Evolutionary conservation across 345 rosid genomes (phyloP).

Genomic region (Salix caprea): DNA sequence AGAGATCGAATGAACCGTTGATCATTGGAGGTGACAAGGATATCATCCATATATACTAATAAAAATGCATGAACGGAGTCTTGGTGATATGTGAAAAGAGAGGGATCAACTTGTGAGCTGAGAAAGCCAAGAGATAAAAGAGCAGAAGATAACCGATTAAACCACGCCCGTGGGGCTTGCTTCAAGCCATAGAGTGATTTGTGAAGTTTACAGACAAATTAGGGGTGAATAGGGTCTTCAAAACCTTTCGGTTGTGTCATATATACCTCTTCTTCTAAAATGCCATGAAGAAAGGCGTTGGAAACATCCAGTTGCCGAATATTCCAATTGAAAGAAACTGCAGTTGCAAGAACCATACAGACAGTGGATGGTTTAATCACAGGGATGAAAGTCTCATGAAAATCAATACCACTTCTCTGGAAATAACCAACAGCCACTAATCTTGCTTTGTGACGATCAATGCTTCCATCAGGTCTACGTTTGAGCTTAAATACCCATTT

Average conservation of each 20-base stretch:
- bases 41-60: background rate
- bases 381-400: too few species aligned
- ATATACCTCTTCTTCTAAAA: background rate
- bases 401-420: too few species aligned
- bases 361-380: too few species aligned
- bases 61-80: too few species aligned
- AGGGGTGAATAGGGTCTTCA: background rate
- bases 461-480: too few species aligned
- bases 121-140: background rate
- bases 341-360: too few species aligned
- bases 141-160: fast-evolving
- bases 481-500: too few species aligned
- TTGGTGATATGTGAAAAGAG: background rate
- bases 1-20: background rate
- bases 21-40: background rate
- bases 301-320: too few species aligned
- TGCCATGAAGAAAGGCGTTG: background rate
- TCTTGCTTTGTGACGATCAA: too few species aligned
- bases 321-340: too few species aligned
- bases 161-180: background rate
- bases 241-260: background rate
- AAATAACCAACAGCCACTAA: too few species aligned
- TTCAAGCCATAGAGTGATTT: background rate
- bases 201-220: background rate
- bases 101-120: background rate